These are phyloP conservation scores for Pythium rhizo-oryzae DNA, from an alignment of 352 stramenopile genomes.

Conservation along the genomic window DNA sequence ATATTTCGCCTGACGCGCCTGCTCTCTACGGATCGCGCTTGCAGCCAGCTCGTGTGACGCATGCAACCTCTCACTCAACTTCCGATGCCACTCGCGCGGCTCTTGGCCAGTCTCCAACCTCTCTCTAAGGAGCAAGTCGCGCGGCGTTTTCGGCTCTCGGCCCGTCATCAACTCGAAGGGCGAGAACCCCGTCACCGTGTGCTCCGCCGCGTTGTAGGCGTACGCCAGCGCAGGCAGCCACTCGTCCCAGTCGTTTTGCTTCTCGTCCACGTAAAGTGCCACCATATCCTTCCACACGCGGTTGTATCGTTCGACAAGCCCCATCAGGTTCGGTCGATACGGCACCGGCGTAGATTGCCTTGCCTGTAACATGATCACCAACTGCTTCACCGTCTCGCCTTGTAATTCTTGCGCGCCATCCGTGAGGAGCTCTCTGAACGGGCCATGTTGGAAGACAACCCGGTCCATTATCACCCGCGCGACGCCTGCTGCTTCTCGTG, in stretches of 20 bases:
- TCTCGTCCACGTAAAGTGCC: constrained; percentile 8
- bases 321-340: constrained; percentile 23
- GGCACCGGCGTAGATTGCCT: constrained; percentile 26
- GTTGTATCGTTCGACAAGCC: constrained; percentile 18
- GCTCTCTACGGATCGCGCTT: too few relatives aligned
- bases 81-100: too few relatives aligned
- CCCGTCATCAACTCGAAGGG: not conserved
- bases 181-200: not conserved
- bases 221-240: constrained; percentile 18
- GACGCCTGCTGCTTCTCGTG: constrained; percentile 4
- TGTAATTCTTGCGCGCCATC: constrained; percentile 24
- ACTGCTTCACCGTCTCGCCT: not conserved
- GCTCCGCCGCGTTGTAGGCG: constrained; percentile 10
- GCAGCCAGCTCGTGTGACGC: too few relatives aligned
- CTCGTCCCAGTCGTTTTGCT: constrained; percentile 23
- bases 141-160: too few relatives aligned
- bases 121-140: too few relatives aligned
- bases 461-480: constrained; percentile 20
- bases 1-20: too few relatives aligned
- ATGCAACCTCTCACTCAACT: too few relatives aligned
- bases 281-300: constrained; percentile 30
- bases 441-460: constrained; percentile 19
- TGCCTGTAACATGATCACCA: constrained; percentile 24
- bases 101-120: too few relatives aligned
- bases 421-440: constrained; percentile 24